Base-by-base conservation (phyloP, 805 yeast species). In the Yamadazyma laniorum region DNA sequence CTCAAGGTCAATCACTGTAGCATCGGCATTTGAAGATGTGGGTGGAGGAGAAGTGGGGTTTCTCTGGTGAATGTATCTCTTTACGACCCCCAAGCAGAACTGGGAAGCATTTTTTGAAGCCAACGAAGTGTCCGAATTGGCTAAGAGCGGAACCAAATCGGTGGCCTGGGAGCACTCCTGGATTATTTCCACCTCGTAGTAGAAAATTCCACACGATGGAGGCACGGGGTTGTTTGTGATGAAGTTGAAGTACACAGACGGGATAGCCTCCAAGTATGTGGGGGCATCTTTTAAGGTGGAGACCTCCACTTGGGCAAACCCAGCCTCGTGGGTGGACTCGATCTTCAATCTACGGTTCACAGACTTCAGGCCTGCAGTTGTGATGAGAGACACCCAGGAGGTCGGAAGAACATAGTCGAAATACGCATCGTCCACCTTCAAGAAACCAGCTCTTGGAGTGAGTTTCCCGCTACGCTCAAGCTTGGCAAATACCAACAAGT, bases 361-460 rank as follows among this genome's bases (percentile, higher is more conserved):
- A 19, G 43, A 44, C 11, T 42, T 47, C 22, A 62, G 45, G 34
- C 49, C 48, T 14, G 53, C 48, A 12, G 46, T 53, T 4, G 62
- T 52, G 8, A 61, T 51, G n/a, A 68, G 43, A 6, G 73, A 70
- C 2, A 55, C 50, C 73, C 74, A 67, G 14, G 63, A 58, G 38
- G 59, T 47, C 1, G 73, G 73, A 25, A 67, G 53, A 0, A 61
- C 53, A 37, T 62, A 60, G 16, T 58, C 50, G 29, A 59, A 63
- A 25, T 44, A 44, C 4, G 49, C 45, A 14, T 43, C 52, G 17
- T 32, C 36, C 8, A 22, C 18, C 22, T 34, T 30, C 22, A 64
- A 43, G 37, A 61, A 56, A 9, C 35, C 19, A 7, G 30, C 8
- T 12, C 25, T 29, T 12, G 59, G 51, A 3, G 59, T 57, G 34